Evolutionary conservation across 108 stramenopile species (phyloP), one percentile per base, ranked within the genome.

Genomic region (Fragilaria radians): DNA sequence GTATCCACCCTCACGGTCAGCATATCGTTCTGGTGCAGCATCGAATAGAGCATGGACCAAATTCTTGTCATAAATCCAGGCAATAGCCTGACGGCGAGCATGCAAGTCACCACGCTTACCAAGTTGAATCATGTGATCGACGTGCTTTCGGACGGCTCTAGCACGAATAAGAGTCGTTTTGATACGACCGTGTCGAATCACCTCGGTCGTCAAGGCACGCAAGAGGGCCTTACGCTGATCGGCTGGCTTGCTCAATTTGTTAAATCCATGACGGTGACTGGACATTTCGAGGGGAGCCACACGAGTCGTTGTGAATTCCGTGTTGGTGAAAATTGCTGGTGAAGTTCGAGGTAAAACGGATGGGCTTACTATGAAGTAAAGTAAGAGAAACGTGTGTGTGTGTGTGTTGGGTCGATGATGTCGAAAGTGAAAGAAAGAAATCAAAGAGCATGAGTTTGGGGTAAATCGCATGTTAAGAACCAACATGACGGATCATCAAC

Each of bases 191-290:
- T 98, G 97, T 48, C 97, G 86, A 73, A 96, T 95, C 59, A 85
- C 77, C 83, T 98, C 95, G 45, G 97, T 98, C 31, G 97, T 98
- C 5, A 96, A 80, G 50, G 88, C 73, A 31, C 97, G 91, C 22
- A 96, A 74, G n/a, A 98, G 70, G 18, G 97, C 97, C 80, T 98
- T 98, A 52, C 96, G 89, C 72, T 98, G 97, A 76, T 98, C 95
- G 42, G 97, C 95, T 27, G 95, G 93, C 66, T 79, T 80, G 52
- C 89, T 82, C 5, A 98, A 83, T 65, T 91, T 93, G 49, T 84
- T 79, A 59, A 91, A 67, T 48, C 74, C 72, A 59, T 88, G 77
- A 47, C 91, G 59, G 77, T 88, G 91, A n/a, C 81, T 77, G 49
- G 82, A 86, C 85, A 87, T 85, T n/a, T 63, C 31, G 7, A 81